Conservation (phyloP, 2,329 filamentous ascomycete genomes). For the Tolypocladium cylindrosporum region DNA sequence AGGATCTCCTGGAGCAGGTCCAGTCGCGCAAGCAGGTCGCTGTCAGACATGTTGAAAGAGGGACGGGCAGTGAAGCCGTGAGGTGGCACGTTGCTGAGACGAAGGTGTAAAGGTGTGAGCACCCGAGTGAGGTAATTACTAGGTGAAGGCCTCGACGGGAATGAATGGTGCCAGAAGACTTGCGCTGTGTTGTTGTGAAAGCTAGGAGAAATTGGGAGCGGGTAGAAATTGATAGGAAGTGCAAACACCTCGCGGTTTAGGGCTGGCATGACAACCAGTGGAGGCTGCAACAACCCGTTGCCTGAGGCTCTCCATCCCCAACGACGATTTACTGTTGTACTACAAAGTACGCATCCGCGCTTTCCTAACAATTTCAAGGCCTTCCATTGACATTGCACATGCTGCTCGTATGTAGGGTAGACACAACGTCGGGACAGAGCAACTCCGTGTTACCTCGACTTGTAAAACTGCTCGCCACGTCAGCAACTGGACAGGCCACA, state of each 20-base stretch:
- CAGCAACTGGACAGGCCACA: conserved; percentile 9
- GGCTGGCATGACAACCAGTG: neutral
- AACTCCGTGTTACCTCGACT: conserved; percentile 15
- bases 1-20: conserved; percentile 7
- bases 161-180: neutral
- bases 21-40: conserved; percentile 3
- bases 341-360: no score
- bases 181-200: neutral
- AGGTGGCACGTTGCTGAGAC: neutral
- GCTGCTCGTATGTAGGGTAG: neutral
- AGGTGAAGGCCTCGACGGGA: neutral
- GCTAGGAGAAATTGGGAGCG: neutral
- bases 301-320: neutral
- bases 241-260: neutral
- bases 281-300: neutral
- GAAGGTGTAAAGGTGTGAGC: neutral
- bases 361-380: neutral
- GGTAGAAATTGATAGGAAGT: neutral
- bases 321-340: neutral
- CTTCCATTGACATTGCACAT: neutral
- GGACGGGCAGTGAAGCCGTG: neutral
- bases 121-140: no score
- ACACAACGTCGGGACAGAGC: neutral
- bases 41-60: conserved; percentile 1
- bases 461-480: conserved; percentile 24